Evolutionary conservation across 768 basidiomycete genomes (phyloP).

Genomic region (Kwoniella dendrophila): DNA sequence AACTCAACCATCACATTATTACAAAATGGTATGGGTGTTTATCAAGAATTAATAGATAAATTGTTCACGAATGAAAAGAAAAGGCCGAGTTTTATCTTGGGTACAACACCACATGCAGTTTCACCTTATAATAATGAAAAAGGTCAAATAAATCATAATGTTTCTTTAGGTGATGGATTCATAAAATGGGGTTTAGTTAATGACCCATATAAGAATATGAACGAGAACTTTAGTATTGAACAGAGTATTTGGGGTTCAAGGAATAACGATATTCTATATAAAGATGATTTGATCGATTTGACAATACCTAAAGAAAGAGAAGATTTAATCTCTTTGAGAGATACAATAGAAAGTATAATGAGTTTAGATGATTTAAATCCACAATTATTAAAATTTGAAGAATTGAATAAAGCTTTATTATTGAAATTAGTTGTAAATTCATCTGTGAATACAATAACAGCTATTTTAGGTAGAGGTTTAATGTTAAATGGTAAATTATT

Average conservation of each 20-base stretch:
- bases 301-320: conserved; percentile 14
- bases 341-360: conserved; percentile 69
- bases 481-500: conserved; percentile 76
- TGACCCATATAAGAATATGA: conserved; percentile 58
- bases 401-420: conserved; percentile 70
- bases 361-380: conserved; percentile 63
- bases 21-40: conserved; percentile 92
- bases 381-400: conserved; percentile 67
- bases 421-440: conserved; percentile 80
- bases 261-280: not conserved
- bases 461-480: conserved; percentile 62
- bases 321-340: conserved; percentile 67
- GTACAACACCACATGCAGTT: conserved; percentile 78
- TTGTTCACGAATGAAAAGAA: conserved; percentile 72
- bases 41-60: conserved; percentile 69
- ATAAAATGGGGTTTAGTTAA: conserved; percentile 73
- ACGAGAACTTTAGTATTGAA: not conserved
- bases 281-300: conserved; percentile 52
- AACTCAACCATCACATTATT: conserved; percentile 85
- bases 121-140: conserved; percentile 54
- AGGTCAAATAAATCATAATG: conserved; percentile 25
- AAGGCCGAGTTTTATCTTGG: conserved; percentile 83
- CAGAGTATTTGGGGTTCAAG: not conserved
- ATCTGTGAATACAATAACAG: conserved; percentile 82
- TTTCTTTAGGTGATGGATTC: conserved; percentile 57